These are phyloP conservation scores for Camelina sativa DNA, from an alignment of 345 rosid genomes.

Conservation along the genomic window DNA sequence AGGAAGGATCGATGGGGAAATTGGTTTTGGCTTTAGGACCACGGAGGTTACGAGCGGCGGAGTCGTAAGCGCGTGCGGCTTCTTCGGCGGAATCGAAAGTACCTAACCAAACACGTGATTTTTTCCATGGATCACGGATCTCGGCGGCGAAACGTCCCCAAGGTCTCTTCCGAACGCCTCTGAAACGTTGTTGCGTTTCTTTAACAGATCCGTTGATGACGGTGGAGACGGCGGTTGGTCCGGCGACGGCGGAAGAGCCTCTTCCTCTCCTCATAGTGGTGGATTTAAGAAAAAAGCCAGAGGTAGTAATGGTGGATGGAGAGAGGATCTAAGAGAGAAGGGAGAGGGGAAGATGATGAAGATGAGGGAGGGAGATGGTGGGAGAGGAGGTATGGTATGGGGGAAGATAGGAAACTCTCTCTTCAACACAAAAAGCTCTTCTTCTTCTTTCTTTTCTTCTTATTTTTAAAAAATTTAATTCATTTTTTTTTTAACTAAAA, in stretches of 20 bases:
- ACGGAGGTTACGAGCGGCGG: conserved; percentile 77
- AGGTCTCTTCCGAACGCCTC: conserved; percentile 88
- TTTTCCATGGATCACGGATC: conserved; percentile 89
- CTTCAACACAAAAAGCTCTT: conserved; percentile 8
- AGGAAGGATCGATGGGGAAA: conserved; percentile 48
- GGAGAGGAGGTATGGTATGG: conserved; percentile 3
- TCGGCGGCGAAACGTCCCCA: conserved; percentile 95
- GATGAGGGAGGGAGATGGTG: conserved; percentile 14
- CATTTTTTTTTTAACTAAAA: neutral
- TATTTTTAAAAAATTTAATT: too few species aligned
- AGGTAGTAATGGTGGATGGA: conserved; percentile 19
- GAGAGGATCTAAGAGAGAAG: neutral
- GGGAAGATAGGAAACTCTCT: conserved; percentile 22
- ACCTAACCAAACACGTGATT: conserved; percentile 90
- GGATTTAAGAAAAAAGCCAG: conserved; percentile 7
- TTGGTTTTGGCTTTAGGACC: conserved; percentile 91
- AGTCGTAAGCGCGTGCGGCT: conserved; percentile 87
- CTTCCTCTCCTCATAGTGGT: conserved; percentile 40
- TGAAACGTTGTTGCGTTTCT: conserved; percentile 54
- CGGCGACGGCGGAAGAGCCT: conserved; percentile 34
- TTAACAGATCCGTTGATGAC: conserved; percentile 26
- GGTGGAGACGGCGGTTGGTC: conserved; percentile 7
- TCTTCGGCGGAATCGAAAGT: conserved; percentile 89
- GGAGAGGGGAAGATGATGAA: neutral
- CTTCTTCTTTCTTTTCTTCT: neutral